A percentile compares a stretch with the other conserved stretches of the same genome.
Conservation (phyloP, 2,329 filamentous ascomycete species). For the Juglanconis oblonga region DNA sequence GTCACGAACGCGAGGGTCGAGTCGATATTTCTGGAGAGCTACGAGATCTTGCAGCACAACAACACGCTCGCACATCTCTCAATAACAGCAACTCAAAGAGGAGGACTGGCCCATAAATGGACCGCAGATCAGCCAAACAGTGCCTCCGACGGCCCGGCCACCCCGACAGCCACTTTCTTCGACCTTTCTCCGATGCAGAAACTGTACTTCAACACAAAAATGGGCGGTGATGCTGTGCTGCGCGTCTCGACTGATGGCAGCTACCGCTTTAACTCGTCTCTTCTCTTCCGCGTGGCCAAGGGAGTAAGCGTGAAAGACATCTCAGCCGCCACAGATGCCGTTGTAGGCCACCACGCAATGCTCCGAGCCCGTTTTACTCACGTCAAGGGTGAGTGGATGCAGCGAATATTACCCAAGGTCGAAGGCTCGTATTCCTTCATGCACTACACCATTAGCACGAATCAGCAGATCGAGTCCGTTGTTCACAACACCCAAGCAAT, state of each 20-base stretch:
- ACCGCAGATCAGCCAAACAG: constrained; percentile 32
- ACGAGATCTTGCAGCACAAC: constrained; percentile 35
- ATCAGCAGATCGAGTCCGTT: constrained; percentile 39
- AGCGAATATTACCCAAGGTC: constrained; percentile 39
- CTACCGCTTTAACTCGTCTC: constrained; percentile 50
- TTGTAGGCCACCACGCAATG: constrained; percentile 51
- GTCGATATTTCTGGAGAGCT: constrained; percentile 34
- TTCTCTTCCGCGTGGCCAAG: constrained; percentile 44
- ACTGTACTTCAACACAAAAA: constrained; percentile 47
- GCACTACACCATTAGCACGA: constrained; percentile 37
- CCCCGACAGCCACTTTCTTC: constrained; percentile 28
- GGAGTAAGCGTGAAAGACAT: constrained; percentile 40
- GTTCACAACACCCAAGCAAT: constrained; percentile 39
- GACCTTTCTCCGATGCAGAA: constrained; percentile 53
- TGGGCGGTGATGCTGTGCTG: constrained; percentile 34
- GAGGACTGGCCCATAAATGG: constrained; percentile 28
- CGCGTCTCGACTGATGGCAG: constrained; percentile 31
- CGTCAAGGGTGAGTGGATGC: constrained; percentile 41
- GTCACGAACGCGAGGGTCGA: constrained; percentile 36
- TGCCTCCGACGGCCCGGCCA: not conserved
- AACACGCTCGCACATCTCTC: constrained; percentile 38
- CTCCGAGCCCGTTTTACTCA: constrained; percentile 44
- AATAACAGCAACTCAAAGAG: constrained; percentile 31
- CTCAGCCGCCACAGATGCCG: constrained; percentile 44
- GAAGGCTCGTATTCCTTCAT: constrained; percentile 42